These are phyloP conservation scores for Moricandia arvensis DNA, from an alignment of 345 rosid species.

Conservation along the genomic window DNA sequence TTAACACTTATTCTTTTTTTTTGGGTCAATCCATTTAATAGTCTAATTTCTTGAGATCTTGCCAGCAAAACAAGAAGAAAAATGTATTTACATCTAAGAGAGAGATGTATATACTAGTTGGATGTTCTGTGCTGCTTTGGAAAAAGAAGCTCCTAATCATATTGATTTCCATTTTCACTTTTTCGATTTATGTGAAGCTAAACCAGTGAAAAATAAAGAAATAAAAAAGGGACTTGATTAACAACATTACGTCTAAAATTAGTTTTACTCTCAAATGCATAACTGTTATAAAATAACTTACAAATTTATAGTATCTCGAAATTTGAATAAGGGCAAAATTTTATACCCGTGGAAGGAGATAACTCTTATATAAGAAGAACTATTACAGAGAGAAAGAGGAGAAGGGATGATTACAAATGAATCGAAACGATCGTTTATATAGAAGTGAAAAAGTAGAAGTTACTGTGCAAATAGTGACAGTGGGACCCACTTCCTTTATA, in stretches of 20 bases:
- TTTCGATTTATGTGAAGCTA: slow-evolving; percentile 22
- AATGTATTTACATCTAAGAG: neutral
- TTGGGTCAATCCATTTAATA: neutral
- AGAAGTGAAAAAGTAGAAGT: too few relatives aligned
- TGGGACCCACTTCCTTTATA: too few relatives aligned
- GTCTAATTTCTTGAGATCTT: neutral
- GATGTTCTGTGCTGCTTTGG: neutral
- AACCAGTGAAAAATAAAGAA: neutral
- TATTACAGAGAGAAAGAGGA: too few relatives aligned
- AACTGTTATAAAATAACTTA: neutral
- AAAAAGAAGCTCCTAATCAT: slow-evolving; percentile 24
- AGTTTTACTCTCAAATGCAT: neutral
- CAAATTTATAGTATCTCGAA: too few relatives aligned
- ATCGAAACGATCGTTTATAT: too few relatives aligned
- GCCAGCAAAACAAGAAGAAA: neutral
- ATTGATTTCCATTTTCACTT: slow-evolving; percentile 27
- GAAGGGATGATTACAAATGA: too few relatives aligned
- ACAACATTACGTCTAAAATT: neutral
- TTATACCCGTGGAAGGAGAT: too few relatives aligned
- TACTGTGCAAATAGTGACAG: too few relatives aligned
- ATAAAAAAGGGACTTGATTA: neutral
- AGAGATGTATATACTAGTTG: neutral
- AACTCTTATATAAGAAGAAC: too few relatives aligned
- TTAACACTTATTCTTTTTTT: neutral
- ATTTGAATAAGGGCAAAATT: too few relatives aligned